Conservation (phyloP, 306 rosid genomes). For the Hippophae gyantsensis region DNA sequence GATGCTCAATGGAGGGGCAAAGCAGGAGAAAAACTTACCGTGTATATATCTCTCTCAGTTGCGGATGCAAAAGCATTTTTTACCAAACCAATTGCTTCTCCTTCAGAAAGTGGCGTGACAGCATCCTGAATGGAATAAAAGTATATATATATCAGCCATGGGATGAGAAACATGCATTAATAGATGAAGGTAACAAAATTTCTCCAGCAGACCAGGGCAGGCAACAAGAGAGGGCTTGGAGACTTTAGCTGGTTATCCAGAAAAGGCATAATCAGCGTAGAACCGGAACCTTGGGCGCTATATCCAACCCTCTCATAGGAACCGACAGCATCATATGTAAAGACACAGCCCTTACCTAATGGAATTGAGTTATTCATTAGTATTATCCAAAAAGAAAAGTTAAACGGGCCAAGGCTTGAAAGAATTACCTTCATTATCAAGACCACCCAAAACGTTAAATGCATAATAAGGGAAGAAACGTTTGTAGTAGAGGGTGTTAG, state of each 20-base stretch:
- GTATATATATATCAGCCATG: conserved; percentile 1
- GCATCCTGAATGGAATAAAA: conserved; percentile 51
- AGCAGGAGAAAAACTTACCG: conserved; percentile 40
- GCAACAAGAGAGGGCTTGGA: conserved; percentile 85
- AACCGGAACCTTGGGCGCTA: conserved; percentile 95
- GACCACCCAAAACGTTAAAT: conserved; percentile 94
- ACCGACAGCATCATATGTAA: conserved; percentile 98
- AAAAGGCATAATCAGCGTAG: conserved; percentile 81
- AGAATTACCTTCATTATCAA: conserved; percentile 77
- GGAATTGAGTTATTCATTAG: conserved; percentile 4
- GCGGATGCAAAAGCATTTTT: conserved; percentile 92
- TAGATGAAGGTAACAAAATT: conserved; percentile 4
- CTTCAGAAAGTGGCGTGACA: conserved; percentile 80
- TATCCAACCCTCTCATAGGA: conserved; percentile 98
- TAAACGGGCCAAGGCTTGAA: conserved; percentile 12
- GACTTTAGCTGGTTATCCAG: conserved; percentile 87
- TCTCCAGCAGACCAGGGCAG: conserved; percentile 48
- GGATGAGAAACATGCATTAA: conserved; percentile 1
- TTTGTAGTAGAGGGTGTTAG: conserved; percentile 90
- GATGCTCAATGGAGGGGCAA: neutral
- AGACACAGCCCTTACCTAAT: conserved; percentile 96
- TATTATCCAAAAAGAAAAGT: conserved; percentile 1
- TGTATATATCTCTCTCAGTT: conserved; percentile 89
- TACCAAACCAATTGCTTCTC: conserved; percentile 74
- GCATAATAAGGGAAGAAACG: conserved; percentile 96